Evolutionary conservation across 192 early-diverging fungal species (phyloP).

Genomic region (Rhizophagus clarus): DNA sequence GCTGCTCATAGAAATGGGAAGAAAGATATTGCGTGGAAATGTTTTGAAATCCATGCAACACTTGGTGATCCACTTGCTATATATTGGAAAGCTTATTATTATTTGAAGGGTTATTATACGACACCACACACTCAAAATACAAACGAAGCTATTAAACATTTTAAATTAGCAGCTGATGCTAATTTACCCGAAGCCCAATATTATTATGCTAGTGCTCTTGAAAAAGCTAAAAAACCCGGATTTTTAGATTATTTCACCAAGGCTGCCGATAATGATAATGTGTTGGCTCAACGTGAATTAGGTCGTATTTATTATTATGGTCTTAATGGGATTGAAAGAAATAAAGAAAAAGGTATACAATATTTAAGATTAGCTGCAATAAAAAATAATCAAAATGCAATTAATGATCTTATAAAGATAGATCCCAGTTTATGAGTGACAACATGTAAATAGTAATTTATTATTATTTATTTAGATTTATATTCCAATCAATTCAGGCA

Average conservation of each 20-base stretch:
- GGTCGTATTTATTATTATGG: neutral
- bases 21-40: constrained; percentile 14
- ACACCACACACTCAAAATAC: neutral
- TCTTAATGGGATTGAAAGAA: neutral
- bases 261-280: neutral
- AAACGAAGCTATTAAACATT: neutral
- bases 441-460: no score
- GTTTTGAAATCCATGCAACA: constrained; percentile 17
- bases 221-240: neutral
- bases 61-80: neutral
- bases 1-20: neutral
- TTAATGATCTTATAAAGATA: constrained; percentile 39
- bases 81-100: constrained; percentile 25
- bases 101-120: neutral
- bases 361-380: neutral
- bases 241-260: neutral
- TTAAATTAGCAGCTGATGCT: constrained; percentile 12
- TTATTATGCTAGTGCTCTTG: neutral
- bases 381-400: neutral
- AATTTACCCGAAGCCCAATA: constrained; percentile 9
- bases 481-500: no score
- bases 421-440: no score
- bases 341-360: neutral
- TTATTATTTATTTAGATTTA: no score
- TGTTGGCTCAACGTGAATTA: neutral